These are phyloP conservation scores for Penicillium angulare DNA, from an alignment of 495 filamentous ascomycete genomes.

Conservation along the genomic window DNA sequence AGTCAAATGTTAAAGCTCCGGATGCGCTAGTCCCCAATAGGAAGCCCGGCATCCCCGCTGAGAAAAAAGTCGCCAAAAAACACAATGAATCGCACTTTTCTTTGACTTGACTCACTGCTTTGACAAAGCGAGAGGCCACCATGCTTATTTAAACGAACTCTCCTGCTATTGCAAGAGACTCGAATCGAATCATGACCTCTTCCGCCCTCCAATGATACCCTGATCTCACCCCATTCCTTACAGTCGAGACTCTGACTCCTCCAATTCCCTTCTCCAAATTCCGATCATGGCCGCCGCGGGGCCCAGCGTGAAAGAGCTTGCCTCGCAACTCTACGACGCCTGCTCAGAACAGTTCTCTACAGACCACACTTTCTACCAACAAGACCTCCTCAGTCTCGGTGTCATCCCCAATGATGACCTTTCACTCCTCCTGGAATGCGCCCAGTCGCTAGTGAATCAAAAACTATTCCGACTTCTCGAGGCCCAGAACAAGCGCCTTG, in stretches of 20 bases:
- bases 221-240: constrained; percentile 2
- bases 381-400: constrained; percentile 60
- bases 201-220: constrained; percentile 18
- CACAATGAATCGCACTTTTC: constrained; percentile 23
- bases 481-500: constrained; percentile 51
- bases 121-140: not conserved
- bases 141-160: constrained; percentile 24
- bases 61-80: constrained; percentile 32
- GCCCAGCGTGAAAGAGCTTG: constrained; percentile 37
- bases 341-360: constrained; percentile 39
- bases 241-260: constrained; percentile 3
- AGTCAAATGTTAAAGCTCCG: constrained; percentile 18
- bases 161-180: constrained; percentile 26
- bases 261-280: constrained; percentile 8
- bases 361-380: constrained; percentile 61
- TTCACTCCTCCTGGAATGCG: constrained; percentile 54
- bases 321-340: constrained; percentile 44
- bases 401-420: constrained; percentile 60
- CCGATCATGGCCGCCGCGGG: constrained; percentile 36
- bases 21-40: constrained; percentile 28
- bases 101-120: constrained; percentile 17
- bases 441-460: constrained; percentile 63
- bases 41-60: constrained; percentile 30
- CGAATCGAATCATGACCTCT: constrained; percentile 22
- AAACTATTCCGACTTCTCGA: constrained; percentile 63